Percentiles rank a stretch among this genome's conserved stretches.
Conservation (phyloP, 495 filamentous ascomycete species). For the Aspergillus egyptiacus region DNA sequence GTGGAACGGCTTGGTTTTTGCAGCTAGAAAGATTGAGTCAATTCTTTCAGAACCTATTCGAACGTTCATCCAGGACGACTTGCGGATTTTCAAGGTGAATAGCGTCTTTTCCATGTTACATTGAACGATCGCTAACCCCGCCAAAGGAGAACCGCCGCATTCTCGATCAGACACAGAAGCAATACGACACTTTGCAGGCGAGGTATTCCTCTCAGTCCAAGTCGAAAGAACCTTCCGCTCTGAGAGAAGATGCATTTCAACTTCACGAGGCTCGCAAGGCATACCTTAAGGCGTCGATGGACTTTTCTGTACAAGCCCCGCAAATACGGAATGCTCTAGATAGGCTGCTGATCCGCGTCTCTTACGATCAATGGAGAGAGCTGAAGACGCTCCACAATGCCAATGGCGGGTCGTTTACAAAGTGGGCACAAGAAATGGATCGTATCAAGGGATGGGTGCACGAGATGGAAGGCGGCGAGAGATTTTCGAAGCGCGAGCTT, state of each 20-base stretch:
- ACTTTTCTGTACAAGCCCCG: conserved; percentile 83
- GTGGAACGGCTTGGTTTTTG: conserved; percentile 68
- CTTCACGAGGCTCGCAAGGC: conserved; percentile 88
- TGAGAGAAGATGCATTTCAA: conserved; percentile 93
- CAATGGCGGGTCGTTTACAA: conserved; percentile 50
- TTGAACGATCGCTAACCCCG: conserved; percentile 27
- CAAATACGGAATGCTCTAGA: conserved; percentile 76
- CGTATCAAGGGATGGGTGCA: conserved; percentile 84
- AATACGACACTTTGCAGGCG: conserved; percentile 70
- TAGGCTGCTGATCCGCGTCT: conserved; percentile 74
- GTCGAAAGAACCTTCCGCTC: conserved; percentile 82
- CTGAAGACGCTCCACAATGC: conserved; percentile 62
- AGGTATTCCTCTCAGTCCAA: conserved; percentile 81
- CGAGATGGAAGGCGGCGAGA: conserved; percentile 83
- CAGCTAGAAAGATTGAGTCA: conserved; percentile 67
- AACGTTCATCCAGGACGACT: conserved; percentile 66
- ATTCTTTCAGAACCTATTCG: conserved; percentile 76
- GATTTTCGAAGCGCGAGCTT: conserved; percentile 71
- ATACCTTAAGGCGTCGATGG: conserved; percentile 87
- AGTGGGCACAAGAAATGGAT: conserved; percentile 74
- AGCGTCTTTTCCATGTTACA: background rate
- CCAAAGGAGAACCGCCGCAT: conserved; percentile 64
- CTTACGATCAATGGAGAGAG: conserved; percentile 80
- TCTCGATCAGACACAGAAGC: conserved; percentile 75
- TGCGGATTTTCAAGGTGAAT: conserved; percentile 57